A percentile compares a stretch with the other conserved stretches of the same genome.
These are phyloP conservation scores for Nicotiana otophora DNA, from an alignment of 257 asterid genomes.

Conservation along the genomic window DNA sequence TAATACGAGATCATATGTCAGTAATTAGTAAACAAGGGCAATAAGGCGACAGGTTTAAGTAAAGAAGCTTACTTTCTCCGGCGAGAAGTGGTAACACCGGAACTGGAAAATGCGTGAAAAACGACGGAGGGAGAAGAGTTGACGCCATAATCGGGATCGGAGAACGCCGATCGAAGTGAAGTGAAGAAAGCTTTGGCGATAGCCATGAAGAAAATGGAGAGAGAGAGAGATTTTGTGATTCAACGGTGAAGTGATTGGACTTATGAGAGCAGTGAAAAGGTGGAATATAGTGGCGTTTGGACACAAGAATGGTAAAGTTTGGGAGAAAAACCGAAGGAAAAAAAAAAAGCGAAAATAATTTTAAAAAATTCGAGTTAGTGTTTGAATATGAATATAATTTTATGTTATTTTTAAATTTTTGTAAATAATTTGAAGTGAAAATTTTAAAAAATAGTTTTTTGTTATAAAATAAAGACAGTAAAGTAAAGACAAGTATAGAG, in stretches of 20 bases:
- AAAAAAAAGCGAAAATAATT: rapidly evolving
- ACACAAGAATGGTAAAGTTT: too few relatives aligned
- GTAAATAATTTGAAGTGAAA: too few relatives aligned
- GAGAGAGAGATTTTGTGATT: constrained; percentile 19
- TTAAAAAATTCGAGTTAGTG: too few relatives aligned
- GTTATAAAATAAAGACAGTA: too few relatives aligned
- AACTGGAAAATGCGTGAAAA: constrained; percentile 13
- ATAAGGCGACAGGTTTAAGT: neutral
- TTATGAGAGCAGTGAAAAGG: constrained; percentile 4
- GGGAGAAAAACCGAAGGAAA: rapidly evolving
- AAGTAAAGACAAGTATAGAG: too few relatives aligned
- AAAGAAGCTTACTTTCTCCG: constrained; percentile 28
- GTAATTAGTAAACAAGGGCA: neutral
- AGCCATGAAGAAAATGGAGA: constrained; percentile 32
- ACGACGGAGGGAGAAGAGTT: constrained; percentile 8
- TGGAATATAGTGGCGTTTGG: neutral
- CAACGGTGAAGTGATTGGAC: neutral
- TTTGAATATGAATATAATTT: too few relatives aligned
- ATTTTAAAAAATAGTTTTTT: too few relatives aligned
- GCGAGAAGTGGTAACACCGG: neutral
- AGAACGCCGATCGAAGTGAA: constrained; percentile 31
- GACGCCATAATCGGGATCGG: constrained; percentile 15
- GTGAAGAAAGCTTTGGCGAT: constrained; percentile 41
- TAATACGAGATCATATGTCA: neutral
- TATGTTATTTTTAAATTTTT: too few relatives aligned